Evolutionary conservation across 148 eudicot genomes (phyloP).

Genomic region (Hydrangea macrophylla): DNA sequence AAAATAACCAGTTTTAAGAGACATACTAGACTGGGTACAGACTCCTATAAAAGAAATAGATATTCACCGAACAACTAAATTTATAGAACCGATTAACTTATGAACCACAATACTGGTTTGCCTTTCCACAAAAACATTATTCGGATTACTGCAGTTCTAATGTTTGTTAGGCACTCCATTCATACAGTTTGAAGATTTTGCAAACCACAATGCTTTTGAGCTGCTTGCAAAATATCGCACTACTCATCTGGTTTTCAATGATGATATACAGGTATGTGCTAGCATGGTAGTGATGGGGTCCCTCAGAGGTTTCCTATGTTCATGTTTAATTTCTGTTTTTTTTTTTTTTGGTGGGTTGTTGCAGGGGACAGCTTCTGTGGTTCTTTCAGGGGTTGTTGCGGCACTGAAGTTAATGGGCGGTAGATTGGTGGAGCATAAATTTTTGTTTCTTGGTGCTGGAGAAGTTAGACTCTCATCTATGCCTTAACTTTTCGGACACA

Average conservation of each 20-base stretch:
- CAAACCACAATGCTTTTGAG: slow-evolving; percentile 97
- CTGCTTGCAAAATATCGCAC: slow-evolving; percentile 72
- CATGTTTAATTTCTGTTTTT: slow-evolving; percentile 7
- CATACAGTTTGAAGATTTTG: slow-evolving; percentile 88
- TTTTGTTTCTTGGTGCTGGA: slow-evolving; percentile 94
- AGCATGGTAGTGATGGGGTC: neutral
- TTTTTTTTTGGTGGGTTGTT: too few relatives aligned
- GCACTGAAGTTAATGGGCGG: slow-evolving; percentile 82
- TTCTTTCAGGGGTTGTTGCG: slow-evolving; percentile 81
- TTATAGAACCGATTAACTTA: too few relatives aligned
- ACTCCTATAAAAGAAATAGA: too few relatives aligned
- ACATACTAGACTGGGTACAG: too few relatives aligned
- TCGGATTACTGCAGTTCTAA: slow-evolving; percentile 3
- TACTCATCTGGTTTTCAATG: slow-evolving; percentile 89
- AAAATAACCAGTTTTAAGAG: too few relatives aligned
- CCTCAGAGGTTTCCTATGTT: neutral
- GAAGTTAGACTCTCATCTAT: slow-evolving; percentile 47
- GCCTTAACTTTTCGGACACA: too few relatives aligned
- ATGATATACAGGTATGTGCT: slow-evolving; percentile 81
- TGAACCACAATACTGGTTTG: too few relatives aligned
- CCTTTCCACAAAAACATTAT: too few relatives aligned
- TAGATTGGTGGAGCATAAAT: slow-evolving; percentile 72
- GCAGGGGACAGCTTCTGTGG: slow-evolving; percentile 94
- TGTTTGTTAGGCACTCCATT: neutral
- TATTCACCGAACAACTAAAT: too few relatives aligned